Base-by-base conservation (phyloP, 768 basidiomycete species). In the Collybia sordida region DNA sequence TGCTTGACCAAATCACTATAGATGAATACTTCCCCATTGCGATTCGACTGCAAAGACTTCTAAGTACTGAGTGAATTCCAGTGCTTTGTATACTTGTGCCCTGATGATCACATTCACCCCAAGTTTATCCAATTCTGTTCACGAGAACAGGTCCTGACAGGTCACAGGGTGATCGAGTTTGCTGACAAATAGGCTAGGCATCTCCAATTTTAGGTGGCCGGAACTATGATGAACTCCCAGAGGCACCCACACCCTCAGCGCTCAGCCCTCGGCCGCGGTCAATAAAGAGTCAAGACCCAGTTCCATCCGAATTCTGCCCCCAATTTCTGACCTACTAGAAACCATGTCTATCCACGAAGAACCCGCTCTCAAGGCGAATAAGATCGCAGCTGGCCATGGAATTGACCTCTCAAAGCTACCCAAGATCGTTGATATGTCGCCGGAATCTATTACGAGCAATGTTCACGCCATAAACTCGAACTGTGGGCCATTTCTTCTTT, bases 361-460 rank as follows among this genome's bases (percentile, higher is more conserved):
- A 45, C 52, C 62, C 19, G 51, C 61, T 11, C 52, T 64, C 47
- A 55, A 60, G 22, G 71, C 71, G 36, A 62, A 59, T 49, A 58
- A 66, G 46, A 55, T 66, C 27, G 68, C 68, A 5, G 57, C 61
- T 28, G 42, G 66, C 37, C 64, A 70, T 59, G 69, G 69, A 4
- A 61, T 73, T 27, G 73, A 75, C 50, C 63, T 72, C 14, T 71
- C 70, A 7, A 74, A 73, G 31, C 53, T 75, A 21, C 72, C 74
- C 3, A 60, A 69, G 53, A 67, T 67, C 23, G 57, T 72, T 47
- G 70, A 78, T 43, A 66, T 77, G 66, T 70, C 67, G 15, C 57
- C 72, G 1, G 70, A 70, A 28, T 66, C 67, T 1, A 74, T 80
- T 35, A 77, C 75, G 0, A 62, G 62, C 41, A 71, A 72, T 55